Conservation (phyloP, 257 asterid genomes). For the Solanum peruvianum region DNA sequence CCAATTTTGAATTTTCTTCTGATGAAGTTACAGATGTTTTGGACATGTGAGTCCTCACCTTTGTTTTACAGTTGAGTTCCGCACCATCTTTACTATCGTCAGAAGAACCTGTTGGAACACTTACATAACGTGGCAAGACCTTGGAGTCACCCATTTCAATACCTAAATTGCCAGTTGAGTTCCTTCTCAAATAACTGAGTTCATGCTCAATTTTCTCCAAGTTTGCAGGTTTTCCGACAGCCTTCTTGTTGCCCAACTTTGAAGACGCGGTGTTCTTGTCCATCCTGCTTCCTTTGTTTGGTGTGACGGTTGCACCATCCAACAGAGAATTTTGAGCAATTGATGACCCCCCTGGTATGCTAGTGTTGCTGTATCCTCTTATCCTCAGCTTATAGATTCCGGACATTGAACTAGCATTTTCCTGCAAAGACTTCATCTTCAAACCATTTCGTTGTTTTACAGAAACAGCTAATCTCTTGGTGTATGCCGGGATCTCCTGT, state of each 20-base stretch:
- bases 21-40: background rate
- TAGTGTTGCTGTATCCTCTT: background rate
- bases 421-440: background rate
- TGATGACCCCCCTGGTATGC: background rate
- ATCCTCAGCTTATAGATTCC: background rate
- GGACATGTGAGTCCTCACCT: background rate
- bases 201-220: background rate
- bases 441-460: background rate
- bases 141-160: background rate
- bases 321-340: background rate
- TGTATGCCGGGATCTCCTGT: background rate
- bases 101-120: constrained; percentile 13
- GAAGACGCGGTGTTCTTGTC: background rate
- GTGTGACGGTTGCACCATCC: background rate
- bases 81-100: background rate
- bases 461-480: background rate
- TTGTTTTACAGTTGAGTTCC: background rate
- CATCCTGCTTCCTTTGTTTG: background rate
- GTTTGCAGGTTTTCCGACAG: background rate
- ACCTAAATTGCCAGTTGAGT: constrained; percentile 4
- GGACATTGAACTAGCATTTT: background rate
- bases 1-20: background rate
- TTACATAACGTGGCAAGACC: constrained; percentile 9
- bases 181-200: background rate
- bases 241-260: background rate